Percentiles rank a stretch among this genome's conserved stretches.
These are phyloP conservation scores for Excoecaria agallocha DNA, from an alignment of 345 rosid genomes.

Conservation along the genomic window DNA sequence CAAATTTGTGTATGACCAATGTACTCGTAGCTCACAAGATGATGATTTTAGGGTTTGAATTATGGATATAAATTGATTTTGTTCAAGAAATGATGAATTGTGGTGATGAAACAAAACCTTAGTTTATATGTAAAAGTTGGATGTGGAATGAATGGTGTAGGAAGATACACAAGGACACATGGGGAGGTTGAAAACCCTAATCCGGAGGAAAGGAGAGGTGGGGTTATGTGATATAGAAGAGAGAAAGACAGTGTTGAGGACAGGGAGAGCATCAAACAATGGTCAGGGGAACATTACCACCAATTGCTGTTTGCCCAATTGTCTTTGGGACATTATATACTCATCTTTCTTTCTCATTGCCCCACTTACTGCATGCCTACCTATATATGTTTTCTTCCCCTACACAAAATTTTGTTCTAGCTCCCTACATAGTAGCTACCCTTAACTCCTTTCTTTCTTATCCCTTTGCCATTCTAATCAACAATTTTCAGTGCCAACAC, in stretches of 20 bases:
- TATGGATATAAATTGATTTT: no score
- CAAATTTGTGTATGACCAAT: no score
- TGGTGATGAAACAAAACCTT: not conserved
- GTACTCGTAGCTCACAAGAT: no score
- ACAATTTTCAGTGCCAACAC: no score
- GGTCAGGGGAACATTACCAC: constrained; percentile 6
- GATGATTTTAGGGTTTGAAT: no score
- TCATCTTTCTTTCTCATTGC: not conserved
- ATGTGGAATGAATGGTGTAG: constrained; percentile 1
- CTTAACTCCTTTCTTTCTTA: not conserved
- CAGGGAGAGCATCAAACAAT: constrained; percentile 1
- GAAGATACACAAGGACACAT: constrained; percentile 8
- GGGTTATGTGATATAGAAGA: not conserved
- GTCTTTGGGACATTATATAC: not conserved
- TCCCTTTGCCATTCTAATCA: no score
- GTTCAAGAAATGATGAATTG: no score
- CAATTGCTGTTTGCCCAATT: not conserved
- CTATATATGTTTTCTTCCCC: not conserved
- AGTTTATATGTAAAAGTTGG: no score
- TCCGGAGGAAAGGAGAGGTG: constrained; percentile 1
- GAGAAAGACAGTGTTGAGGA: not conserved
- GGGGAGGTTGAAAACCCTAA: not conserved
- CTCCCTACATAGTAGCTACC: not conserved
- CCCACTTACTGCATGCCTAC: not conserved
- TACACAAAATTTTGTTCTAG: no score